These are phyloP conservation scores for Pseudozyma hubeiensis DNA, from an alignment of 1,284 basidiomycete genomes.

Conservation along the genomic window DNA sequence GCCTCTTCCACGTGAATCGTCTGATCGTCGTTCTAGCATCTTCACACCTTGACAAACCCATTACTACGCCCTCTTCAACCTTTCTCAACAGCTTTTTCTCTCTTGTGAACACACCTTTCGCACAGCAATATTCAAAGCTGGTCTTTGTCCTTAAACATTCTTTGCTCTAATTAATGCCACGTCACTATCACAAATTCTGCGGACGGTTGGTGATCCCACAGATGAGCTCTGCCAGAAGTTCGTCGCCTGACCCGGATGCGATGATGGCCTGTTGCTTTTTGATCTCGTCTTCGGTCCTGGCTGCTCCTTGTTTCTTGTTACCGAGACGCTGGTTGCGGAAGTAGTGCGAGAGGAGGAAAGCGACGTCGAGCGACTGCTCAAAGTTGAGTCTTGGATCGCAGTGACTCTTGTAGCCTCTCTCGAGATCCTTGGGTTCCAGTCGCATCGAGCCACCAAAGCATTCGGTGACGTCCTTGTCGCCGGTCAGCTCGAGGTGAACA, in stretches of 20 bases:
- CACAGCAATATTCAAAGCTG: background rate
- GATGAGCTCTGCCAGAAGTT: constrained; percentile 45
- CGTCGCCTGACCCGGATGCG: constrained; percentile 41
- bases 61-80: too few species aligned
- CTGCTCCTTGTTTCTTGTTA: constrained; percentile 4
- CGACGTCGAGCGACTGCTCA: constrained; percentile 72
- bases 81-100: too few species aligned
- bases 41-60: background rate
- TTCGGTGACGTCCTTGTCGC: constrained; percentile 87
- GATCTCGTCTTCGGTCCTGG: constrained; percentile 34
- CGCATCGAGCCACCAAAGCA: constrained; percentile 75
- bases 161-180: background rate
- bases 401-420: constrained; percentile 71
- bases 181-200: constrained; percentile 1
- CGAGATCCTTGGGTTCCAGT: constrained; percentile 72
- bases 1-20: background rate
- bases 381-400: constrained; percentile 71
- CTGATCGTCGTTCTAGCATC: background rate
- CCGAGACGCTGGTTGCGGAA: constrained; percentile 56
- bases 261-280: constrained; percentile 51
- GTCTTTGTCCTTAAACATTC: background rate
- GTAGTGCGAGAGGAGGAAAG: constrained; percentile 64
- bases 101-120: background rate
- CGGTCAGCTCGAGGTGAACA: constrained; percentile 96
- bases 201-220: constrained; percentile 45